Evolutionary conservation across 2,329 filamentous ascomycete species (phyloP).

Genomic region (Fusarium graminum): DNA sequence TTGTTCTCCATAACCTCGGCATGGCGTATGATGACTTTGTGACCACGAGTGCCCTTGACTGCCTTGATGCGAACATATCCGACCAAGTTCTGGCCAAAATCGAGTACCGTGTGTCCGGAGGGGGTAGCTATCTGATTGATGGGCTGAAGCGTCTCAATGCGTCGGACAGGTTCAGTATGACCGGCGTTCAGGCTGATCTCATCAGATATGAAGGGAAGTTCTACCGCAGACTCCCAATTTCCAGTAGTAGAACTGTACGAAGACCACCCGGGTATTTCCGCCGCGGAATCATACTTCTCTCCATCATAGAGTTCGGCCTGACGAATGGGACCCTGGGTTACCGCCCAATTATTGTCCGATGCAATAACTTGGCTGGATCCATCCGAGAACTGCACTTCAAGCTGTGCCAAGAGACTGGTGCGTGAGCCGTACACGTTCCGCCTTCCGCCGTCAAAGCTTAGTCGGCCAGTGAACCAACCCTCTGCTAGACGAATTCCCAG

Average conservation of each 20-base stretch:
- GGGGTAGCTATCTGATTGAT: slow-evolving; percentile 52
- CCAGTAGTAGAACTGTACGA: neutral
- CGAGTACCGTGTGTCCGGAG: slow-evolving; percentile 60
- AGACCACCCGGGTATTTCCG: slow-evolving; percentile 42
- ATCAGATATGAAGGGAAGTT: slow-evolving; percentile 24
- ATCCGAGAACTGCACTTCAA: slow-evolving; percentile 55
- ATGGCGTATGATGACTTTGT: slow-evolving; percentile 61
- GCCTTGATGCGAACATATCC: slow-evolving; percentile 60
- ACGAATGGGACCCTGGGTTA: slow-evolving; percentile 50
- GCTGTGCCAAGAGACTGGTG: slow-evolving; percentile 56
- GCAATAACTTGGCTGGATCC: slow-evolving; percentile 48
- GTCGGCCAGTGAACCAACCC: slow-evolving; percentile 62
- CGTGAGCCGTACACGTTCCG: slow-evolving; percentile 56
- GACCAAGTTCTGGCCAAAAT: slow-evolving; percentile 71
- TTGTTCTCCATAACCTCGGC: slow-evolving; percentile 67
- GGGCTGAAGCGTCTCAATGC: slow-evolving; percentile 50
- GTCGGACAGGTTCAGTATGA: slow-evolving; percentile 60
- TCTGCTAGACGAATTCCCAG: slow-evolving; percentile 53
- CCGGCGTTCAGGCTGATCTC: slow-evolving; percentile 53
- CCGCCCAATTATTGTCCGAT: slow-evolving; percentile 57
- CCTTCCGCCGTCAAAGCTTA: slow-evolving; percentile 48
- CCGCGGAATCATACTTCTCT: slow-evolving; percentile 62
- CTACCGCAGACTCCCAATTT: slow-evolving; percentile 32
- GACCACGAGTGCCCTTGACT: slow-evolving; percentile 54
- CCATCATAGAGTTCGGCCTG: slow-evolving; percentile 65